Evolutionary conservation across 2,329 filamentous ascomycete genomes (phyloP), one percentile per base, ranked within the genome.

Genomic region (Chrysoporthe cubensis): DNA sequence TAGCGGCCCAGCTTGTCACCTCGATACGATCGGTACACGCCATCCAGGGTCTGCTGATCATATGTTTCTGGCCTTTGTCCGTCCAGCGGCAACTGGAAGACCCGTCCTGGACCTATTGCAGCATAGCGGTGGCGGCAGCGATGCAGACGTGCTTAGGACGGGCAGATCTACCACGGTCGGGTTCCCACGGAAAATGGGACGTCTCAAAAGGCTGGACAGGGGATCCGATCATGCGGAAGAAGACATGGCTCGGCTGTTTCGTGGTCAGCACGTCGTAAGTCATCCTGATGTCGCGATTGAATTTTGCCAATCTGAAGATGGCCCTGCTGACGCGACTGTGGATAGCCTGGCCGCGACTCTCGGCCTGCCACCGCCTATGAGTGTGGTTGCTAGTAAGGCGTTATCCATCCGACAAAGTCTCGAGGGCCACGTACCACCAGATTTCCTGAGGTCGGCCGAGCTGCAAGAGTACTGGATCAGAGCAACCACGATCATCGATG

Each of bases 201-300:
- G 16, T 40, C 8, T 11, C 34, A 18, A 57, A 57, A 40, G 54
- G 54, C 6, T 57, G 54, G 54, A 40, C 54, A 9, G 54, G 54
- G 34, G 54, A 57, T 57, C 14, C 34, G 3, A 5, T 57, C 34
- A 34, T 57, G 54, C 32, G 54, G 18, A 57, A n/a, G 34, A 57
- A 57, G 54, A 57, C 54, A 6, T 57, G 54, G 54, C 54, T 57
- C 5, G 54, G 54, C 34, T 57, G 54, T 40, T 57, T 57, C 7
- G 54, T 57, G 14, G 54, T 57, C 54, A 57, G 54, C 54, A 57
- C 54, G 7, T 57, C 54, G 54, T 57, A 57, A 57, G 54, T 57
- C 7, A 1, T 14, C 54, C 32, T 40, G 6, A 57, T 13, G 3
- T 40, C 16, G 1, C 16, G 5, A 14, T 2, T 3, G 3, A 32